Evolutionary conservation across 495 filamentous ascomycete genomes (phyloP), one percentile per base, ranked within the genome.

Genomic region (Penicillium bovifimosum): DNA sequence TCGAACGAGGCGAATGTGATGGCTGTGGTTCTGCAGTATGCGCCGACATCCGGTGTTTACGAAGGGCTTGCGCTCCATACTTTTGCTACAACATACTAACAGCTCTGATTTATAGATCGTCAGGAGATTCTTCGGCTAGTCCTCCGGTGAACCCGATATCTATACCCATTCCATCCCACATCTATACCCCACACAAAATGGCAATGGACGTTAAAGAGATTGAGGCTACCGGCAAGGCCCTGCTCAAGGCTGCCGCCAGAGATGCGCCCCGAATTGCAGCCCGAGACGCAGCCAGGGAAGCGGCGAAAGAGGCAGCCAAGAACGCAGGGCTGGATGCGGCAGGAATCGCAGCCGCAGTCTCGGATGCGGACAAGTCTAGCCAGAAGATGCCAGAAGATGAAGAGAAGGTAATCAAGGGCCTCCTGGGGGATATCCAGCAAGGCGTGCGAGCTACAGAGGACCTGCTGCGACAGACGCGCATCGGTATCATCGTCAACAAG

Each of bases 401-500:
- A 6, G 34, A 13, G 8, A 16, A 16, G 5, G 10, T 16, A 11
- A n/a, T 36, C n/a, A 6, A 91, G 27, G 67, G 72, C 18, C 76
- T 97, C 29, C 74, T 98, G 32, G 84, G 86, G 58, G 80, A 84
- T 7, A 76, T 98, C 34, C 86, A 88, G 70, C 82, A 80, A 53
- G 87, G 85, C 7, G 81, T 92, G 13, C 77, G 77, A 26, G 84
- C 91, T n/a, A 90, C 88, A 11, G 95, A 98, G 70, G 89, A 95
- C 44, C 78, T 96, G 43, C 76, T 76, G 27, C 70, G 91, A 70
- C 83, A 85, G n/a, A 97, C 92, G 17, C 90, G 86, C 56, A 90
- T 95, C 41, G 93, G 93, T 55, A 84, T 96, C 58, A 79, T 87
- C 3, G 87, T 97, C 54, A 91, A 92, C 68, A 88, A 86, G 61